Conservation (phyloP, 2,329 filamentous ascomycete species). For the Cordyceps javanica region DNA sequence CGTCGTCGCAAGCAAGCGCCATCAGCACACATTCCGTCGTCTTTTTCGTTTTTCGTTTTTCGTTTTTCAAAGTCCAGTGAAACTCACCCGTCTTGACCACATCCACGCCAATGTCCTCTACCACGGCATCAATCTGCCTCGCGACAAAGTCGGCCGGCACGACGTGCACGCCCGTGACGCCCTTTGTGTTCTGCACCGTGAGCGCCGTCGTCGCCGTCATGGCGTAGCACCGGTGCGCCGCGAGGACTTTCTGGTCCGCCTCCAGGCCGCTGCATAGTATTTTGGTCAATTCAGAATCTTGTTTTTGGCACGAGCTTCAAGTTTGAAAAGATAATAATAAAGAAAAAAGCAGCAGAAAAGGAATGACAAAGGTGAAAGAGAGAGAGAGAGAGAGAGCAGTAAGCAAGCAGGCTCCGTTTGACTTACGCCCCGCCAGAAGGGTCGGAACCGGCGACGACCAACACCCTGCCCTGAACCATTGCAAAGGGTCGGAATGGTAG, state of each 20-base stretch:
- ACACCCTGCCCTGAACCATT: constrained; percentile 47
- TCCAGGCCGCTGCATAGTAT: constrained; percentile 86
- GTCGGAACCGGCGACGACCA: constrained; percentile 84
- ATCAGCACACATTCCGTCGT: neutral
- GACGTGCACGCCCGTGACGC: constrained; percentile 74
- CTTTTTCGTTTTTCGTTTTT: too few species aligned
- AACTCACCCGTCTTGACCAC: constrained; percentile 81
- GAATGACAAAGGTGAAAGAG: too few species aligned
- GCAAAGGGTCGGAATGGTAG: neutral
- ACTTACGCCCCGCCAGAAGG: constrained; percentile 80
- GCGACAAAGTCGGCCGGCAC: constrained; percentile 72
- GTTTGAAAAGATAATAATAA: too few species aligned
- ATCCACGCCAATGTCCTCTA: constrained; percentile 80
- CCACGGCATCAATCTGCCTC: constrained; percentile 78
- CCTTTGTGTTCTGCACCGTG: constrained; percentile 91
- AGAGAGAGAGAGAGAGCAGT: too few species aligned
- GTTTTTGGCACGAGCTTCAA: too few species aligned
- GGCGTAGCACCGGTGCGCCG: constrained; percentile 87
- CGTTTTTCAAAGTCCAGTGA: neutral
- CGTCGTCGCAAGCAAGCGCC: too few species aligned
- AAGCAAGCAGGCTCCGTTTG: too few species aligned
- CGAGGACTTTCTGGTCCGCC: constrained; percentile 91
- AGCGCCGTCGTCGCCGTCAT: constrained; percentile 94
- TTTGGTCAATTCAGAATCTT: too few species aligned
- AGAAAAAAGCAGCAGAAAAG: too few species aligned